phyloP scores from a whole-genome alignment of 345 rosid genomes.

The Crucihimalaya himalaica region DNA sequence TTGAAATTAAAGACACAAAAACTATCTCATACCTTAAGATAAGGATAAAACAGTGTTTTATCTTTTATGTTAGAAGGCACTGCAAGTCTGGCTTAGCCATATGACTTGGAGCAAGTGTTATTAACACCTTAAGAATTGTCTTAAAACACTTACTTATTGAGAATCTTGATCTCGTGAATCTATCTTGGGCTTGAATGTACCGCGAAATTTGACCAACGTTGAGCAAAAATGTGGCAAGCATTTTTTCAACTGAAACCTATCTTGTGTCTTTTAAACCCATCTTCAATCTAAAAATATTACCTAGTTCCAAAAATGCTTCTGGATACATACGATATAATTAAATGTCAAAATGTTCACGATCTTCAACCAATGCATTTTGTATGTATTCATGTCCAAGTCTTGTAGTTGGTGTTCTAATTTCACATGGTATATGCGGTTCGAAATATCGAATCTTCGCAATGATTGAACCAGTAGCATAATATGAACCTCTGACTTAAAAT shows the following conservation, averaged over 20 bases:
- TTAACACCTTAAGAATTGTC: conserved; percentile 9
- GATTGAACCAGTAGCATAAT: background rate
- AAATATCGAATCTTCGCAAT: background rate
- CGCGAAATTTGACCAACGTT: conserved; percentile 2
- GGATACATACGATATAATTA: too few species aligned
- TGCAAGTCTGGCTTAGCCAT: background rate
- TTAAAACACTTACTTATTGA: conserved; percentile 17
- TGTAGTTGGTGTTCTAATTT: background rate
- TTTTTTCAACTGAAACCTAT: background rate
- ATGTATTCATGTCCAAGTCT: conserved; percentile 22
- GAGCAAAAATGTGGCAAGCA: conserved; percentile 8
- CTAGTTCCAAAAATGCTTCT: too few species aligned
- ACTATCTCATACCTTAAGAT: background rate
- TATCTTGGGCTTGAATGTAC: conserved; percentile 1
- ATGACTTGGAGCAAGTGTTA: background rate
- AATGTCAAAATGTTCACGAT: too few species aligned
- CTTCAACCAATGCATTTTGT: too few species aligned
- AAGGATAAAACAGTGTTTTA: conserved; percentile 10
- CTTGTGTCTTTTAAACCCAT: conserved; percentile 6
- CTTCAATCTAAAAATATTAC: too few species aligned
- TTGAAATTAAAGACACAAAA: background rate
- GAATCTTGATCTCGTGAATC: conserved; percentile 3
- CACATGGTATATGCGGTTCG: background rate
- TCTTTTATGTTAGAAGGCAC: background rate
- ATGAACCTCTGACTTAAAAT: background rate